Conservation (phyloP, 257 asterid species). For the Fraxinus pennsylvanica region DNA sequence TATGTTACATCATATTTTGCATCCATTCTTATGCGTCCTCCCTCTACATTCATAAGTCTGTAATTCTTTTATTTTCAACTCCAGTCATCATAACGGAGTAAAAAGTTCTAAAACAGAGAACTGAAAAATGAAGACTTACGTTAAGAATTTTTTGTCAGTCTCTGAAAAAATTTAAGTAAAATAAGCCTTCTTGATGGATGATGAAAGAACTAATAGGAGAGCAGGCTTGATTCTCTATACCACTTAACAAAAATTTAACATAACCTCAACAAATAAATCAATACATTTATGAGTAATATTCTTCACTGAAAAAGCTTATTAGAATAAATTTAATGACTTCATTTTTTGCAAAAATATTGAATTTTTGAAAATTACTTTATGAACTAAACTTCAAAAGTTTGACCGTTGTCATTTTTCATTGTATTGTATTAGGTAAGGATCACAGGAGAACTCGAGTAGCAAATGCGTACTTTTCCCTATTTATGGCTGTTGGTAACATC, state of each 20-base stretch:
- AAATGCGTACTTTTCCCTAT: conserved; percentile 74
- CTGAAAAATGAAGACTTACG: neutral
- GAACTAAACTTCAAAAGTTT: conserved; percentile 19
- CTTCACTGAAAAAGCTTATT: neutral
- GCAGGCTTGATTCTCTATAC: neutral
- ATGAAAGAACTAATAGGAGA: neutral
- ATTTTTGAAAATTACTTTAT: conserved; percentile 1
- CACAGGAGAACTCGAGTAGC: conserved; percentile 82
- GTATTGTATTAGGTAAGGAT: conserved; percentile 61
- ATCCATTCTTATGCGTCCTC: neutral
- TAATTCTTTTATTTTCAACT: neutral
- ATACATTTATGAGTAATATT: neutral
- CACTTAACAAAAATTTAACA: neutral
- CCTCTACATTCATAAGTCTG: neutral
- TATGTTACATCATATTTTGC: neutral
- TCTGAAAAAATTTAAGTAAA: neutral
- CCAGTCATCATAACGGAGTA: neutral
- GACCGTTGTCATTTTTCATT: conserved; percentile 16
- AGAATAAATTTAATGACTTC: neutral
- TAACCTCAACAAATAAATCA: neutral
- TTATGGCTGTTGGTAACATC: conserved; percentile 84
- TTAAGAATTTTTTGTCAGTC: neutral
- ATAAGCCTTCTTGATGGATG: neutral
- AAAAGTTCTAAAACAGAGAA: neutral
- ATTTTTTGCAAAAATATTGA: neutral